Evolutionary conservation across 495 filamentous ascomycete species (phyloP).

Genomic region (Penicillium arizonense): DNA sequence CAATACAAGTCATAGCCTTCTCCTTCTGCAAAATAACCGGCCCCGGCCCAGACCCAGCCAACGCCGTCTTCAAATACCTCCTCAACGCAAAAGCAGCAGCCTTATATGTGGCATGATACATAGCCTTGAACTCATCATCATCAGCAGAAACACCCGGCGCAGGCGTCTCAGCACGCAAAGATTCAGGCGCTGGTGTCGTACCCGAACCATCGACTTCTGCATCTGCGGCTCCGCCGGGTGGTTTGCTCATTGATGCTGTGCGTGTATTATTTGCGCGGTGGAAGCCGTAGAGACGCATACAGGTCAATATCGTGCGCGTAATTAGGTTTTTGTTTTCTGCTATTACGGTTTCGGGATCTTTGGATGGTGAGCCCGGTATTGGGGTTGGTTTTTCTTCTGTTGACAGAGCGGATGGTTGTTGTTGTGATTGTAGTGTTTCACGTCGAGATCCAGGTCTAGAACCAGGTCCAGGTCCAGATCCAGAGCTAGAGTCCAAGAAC

Average conservation of each 20-base stretch:
- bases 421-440: constrained; percentile 9
- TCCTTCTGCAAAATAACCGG: constrained; percentile 37
- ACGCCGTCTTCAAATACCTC: constrained; percentile 38
- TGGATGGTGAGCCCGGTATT: constrained; percentile 19
- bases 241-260: constrained; percentile 17
- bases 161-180: constrained; percentile 20
- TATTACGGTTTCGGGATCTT: constrained; percentile 36
- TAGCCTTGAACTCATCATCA: constrained; percentile 62
- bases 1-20: constrained; percentile 46
- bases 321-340: constrained; percentile 43
- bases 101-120: constrained; percentile 66
- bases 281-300: constrained; percentile 63
- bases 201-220: constrained; percentile 15
- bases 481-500: constrained; percentile 19
- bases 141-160: constrained; percentile 26
- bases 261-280: constrained; percentile 42
- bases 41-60: constrained; percentile 1
- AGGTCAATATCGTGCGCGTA: constrained; percentile 54
- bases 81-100: constrained; percentile 58
- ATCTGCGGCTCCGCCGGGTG: constrained; percentile 5
- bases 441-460: constrained; percentile 1
- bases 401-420: constrained; percentile 15
- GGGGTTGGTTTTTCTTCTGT: constrained; percentile 15
- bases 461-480: too few species aligned
- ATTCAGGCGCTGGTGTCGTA: constrained; percentile 13